A percentile compares a stretch with the other conserved stretches of the same genome.
These are phyloP conservation scores for Colletotrichum orchidophilum DNA, from an alignment of 2,329 filamentous ascomycete genomes.

Conservation along the genomic window DNA sequence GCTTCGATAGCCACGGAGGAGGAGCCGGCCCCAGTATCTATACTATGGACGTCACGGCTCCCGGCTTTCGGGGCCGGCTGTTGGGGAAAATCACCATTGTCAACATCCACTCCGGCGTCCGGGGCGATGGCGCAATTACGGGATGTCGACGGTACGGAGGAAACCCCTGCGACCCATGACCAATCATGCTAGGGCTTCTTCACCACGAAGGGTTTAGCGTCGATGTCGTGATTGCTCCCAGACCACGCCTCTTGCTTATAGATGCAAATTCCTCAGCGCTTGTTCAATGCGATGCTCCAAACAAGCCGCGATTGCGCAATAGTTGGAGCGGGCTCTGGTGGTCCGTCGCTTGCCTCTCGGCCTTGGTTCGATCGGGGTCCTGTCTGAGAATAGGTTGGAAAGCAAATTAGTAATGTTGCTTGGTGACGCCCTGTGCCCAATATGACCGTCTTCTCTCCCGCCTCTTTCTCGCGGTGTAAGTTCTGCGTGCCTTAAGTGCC, in stretches of 20 bases:
- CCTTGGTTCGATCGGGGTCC: constrained; percentile 26
- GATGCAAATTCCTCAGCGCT: constrained; percentile 30
- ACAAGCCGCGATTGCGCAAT: constrained; percentile 49
- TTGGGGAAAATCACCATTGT: not conserved
- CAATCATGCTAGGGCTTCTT: constrained; percentile 46
- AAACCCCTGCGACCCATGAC: constrained; percentile 32
- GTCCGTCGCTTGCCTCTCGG: constrained; percentile 10
- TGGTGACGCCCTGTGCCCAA: constrained; percentile 31
- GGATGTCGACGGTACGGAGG: constrained; percentile 32
- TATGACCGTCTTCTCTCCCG: constrained; percentile 15
- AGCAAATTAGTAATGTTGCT: constrained; percentile 35
- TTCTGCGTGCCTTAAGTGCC: constrained; percentile 1
- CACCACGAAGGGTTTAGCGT: constrained; percentile 61
- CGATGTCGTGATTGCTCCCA: constrained; percentile 61
- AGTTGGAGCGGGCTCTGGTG: constrained; percentile 15
- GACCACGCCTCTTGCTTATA: constrained; percentile 35
- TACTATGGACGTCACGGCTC: constrained; percentile 14
- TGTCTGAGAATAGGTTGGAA: constrained; percentile 6
- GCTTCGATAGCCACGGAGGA: not conserved
- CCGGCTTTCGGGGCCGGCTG: constrained; percentile 29
- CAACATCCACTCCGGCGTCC: constrained; percentile 30
- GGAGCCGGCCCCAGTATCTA: constrained; percentile 18
- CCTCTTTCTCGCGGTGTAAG: constrained; percentile 32
- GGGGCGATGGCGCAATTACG: constrained; percentile 35
- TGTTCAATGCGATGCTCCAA: constrained; percentile 20